Conservation (phyloP, 495 filamentous ascomycete genomes). For the Chaetomidium leptoderma region DNA sequence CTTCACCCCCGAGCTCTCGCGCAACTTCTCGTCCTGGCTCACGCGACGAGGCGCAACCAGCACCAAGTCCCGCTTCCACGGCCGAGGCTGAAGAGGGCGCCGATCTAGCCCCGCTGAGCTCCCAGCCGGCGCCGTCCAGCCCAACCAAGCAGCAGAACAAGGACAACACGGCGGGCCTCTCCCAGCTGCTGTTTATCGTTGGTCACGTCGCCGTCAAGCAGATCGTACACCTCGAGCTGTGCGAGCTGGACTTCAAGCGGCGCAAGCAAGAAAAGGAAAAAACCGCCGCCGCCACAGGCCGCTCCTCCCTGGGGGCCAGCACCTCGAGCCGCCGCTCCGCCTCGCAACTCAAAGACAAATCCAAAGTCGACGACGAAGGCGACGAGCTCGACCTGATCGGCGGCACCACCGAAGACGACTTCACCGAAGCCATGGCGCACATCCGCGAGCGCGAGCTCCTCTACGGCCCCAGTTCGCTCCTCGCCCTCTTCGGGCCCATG, state of each 20-base stretch:
- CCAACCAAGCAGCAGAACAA: conserved; percentile 46
- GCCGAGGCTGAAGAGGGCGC: conserved; percentile 29
- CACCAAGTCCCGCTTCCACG: conserved; percentile 28
- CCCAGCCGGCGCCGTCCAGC: conserved; percentile 31
- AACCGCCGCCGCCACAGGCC: conserved; percentile 41
- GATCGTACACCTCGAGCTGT: conserved; percentile 98
- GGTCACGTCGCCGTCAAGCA: conserved; percentile 98
- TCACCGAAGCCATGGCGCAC: conserved; percentile 90
- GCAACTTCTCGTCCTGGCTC: conserved; percentile 38
- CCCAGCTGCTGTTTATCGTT: conserved; percentile 91
- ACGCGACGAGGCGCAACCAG: conserved; percentile 35
- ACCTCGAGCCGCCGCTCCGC: conserved; percentile 31
- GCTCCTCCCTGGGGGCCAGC: conserved; percentile 30
- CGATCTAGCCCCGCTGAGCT: conserved; percentile 28
- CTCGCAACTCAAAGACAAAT: conserved; percentile 17
- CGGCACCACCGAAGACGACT: conserved; percentile 96
- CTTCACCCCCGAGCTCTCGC: not conserved
- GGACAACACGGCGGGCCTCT: conserved; percentile 67
- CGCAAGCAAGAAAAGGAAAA: conserved; percentile 94
- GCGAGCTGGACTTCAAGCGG: conserved; percentile 95
- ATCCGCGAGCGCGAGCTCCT: conserved; percentile 93
- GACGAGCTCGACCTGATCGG: conserved; percentile 96
- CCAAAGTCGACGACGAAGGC: conserved; percentile 52
- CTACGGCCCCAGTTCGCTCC: conserved; percentile 77
- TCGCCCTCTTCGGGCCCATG: conserved; percentile 84